Base-by-base conservation (phyloP, 2,329 filamentous ascomycete genomes). In the Hypoxylon sp. region DNA sequence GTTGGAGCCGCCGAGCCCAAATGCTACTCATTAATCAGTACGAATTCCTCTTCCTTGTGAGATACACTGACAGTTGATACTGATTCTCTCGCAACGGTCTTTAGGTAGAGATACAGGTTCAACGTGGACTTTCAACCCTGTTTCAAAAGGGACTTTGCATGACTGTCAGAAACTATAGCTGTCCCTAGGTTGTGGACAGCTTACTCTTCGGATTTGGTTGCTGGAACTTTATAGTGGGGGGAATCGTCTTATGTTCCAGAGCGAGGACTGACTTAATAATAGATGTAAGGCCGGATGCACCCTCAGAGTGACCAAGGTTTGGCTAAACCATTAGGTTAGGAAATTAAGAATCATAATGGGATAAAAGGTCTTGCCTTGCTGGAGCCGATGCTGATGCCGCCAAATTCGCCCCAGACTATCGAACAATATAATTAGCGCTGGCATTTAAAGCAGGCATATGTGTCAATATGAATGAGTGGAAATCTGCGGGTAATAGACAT, bases 1-100 rank as follows among this genome's bases (percentile, higher is more conserved):
- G 56, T 82, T 82, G 11, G 76, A 71, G 5, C 80, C 80, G 2
- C 80, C 80, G 61, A 74, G 79, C 0, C 80, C 80, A 58, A 80
- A 82, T n/a, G n/a, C n/a, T n/a, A n/a, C n/a, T n/a, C n/a, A n/a
- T n/a, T n/a, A n/a, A n/a, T n/a, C n/a, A n/a, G n/a, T n/a, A n/a
- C n/a, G n/a, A n/a, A n/a, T n/a, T n/a, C n/a, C n/a, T n/a, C n/a
- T n/a, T n/a, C n/a, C n/a, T n/a, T n/a, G n/a, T n/a, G n/a, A n/a
- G n/a, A n/a, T n/a, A n/a, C n/a, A n/a, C n/a, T n/a, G n/a, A 11
- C 72, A 75, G 68, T 80, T 82, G 23, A 82, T 43, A 13, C 72
- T 46, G 72, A 77, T 21, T 3, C 60, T 68, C 73, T 10, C 75
- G 73, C 4, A 21, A 5, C 25, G 65, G 14, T 21, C 45, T 34